Base-by-base conservation (phyloP, 2,329 filamentous ascomycete genomes). In the Epichloe bromicola region DNA sequence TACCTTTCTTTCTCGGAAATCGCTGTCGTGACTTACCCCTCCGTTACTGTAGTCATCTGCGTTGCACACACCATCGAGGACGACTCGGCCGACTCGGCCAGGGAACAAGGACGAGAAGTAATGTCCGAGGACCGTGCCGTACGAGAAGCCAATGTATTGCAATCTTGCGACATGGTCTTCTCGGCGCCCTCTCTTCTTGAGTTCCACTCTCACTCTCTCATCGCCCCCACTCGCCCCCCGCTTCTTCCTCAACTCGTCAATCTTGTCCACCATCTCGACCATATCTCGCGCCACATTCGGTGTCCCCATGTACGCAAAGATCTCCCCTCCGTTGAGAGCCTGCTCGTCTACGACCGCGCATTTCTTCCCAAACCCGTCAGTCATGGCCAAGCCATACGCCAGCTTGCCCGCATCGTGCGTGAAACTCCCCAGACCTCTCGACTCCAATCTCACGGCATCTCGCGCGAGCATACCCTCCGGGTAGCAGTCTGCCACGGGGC, bases 61-160 rank as follows among this genome's bases (percentile, higher is more conserved):
- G 51, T 73, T 62, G 15, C 55, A 58, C 2, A 72, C 64, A 1
- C 63, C 69, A 17, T 71, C 70, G 2, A 72, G 59, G 3, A 74
- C 61, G 49, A 75, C 59, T 14, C 71, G 65, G 0, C 65, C 70
- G 8, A 75, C 57, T 3, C 66, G 60, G 1, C 57, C 64, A 0
- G 66, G 64, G 36, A 63, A 68, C 61, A 68, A 59, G 33, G 65
- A 62, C 2, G 65, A 63, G 54, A 68, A 65, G 33, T 63, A 63
- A 41, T 66, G 66, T 1, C 66, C 66, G 0, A 68, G 58, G 0
- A 65, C 17, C 2, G 64, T 66, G 15, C 66, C 65, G 17, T 78
- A 78, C 5, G 72, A 75, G 49, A 76, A 69, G 0, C 75, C 74
- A 63, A 72, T 70, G 55, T 75, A 78, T 56, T 71, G 70, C 33